Evolutionary conservation across 2,329 filamentous ascomycete species (phyloP).

Genomic region (Cercospora beticola): DNA sequence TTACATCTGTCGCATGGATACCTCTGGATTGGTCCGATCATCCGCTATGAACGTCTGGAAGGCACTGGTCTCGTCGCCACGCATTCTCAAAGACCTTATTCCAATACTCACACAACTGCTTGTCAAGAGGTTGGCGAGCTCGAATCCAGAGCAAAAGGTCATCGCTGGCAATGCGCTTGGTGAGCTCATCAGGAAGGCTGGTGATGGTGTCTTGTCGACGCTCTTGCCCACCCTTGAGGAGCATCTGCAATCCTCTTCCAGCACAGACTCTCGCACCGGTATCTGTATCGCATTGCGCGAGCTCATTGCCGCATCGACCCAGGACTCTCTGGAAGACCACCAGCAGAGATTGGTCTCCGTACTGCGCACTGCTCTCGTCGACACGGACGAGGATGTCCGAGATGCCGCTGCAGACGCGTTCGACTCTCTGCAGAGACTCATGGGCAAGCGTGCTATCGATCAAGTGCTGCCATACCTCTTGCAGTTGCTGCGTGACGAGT

Average conservation of each 20-base stretch:
- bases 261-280: constrained; percentile 91
- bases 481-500: constrained; percentile 80
- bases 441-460: constrained; percentile 92
- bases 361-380: constrained; percentile 86
- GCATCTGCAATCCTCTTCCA: constrained; percentile 80
- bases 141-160: constrained; percentile 97
- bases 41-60: constrained; percentile 96
- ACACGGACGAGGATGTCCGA: constrained; percentile 83
- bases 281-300: constrained; percentile 96
- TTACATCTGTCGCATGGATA: constrained; percentile 97
- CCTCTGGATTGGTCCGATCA: constrained; percentile 82
- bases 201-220: constrained; percentile 85
- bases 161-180: constrained; percentile 97
- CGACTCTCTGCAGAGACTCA: constrained; percentile 86
- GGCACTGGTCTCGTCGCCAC: constrained; percentile 86
- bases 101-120: constrained; percentile 93
- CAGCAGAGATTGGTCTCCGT: constrained; percentile 94
- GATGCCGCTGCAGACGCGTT: constrained; percentile 97
- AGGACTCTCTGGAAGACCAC: constrained; percentile 87
- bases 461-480: constrained; percentile 92
- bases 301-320: constrained; percentile 82
- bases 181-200: constrained; percentile 94
- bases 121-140: constrained; percentile 87
- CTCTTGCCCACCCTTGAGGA: constrained; percentile 90
- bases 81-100: constrained; percentile 90